Percentiles rank a stretch among this genome's conserved stretches.
Conservation (phyloP, 768 basidiomycete genomes). For the Xerocomellus amylosporus region DNA sequence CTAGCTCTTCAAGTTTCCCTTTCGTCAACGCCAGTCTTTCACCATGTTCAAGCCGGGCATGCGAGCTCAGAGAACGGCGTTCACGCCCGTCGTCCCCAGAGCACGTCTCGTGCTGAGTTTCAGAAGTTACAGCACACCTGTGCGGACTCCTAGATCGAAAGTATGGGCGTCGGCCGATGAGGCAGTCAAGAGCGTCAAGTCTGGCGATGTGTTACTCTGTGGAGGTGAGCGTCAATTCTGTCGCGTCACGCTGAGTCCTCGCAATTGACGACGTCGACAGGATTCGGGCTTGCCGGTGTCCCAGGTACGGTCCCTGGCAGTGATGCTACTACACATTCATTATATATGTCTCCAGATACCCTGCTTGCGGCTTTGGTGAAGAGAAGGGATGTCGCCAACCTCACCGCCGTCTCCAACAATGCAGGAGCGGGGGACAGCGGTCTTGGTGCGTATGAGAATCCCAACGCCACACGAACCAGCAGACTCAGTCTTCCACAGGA, state of each 20-base stretch:
- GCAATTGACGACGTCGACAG: constrained; percentile 36
- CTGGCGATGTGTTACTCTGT: constrained; percentile 73
- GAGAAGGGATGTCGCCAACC: constrained; percentile 66
- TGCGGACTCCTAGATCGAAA: constrained; percentile 46
- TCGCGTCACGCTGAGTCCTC: not conserved
- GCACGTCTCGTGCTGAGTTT: constrained; percentile 12
- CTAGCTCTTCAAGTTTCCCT: not conserved
- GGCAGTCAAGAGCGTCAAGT: constrained; percentile 79
- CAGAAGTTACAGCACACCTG: constrained; percentile 28
- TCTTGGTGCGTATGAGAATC: constrained; percentile 46
- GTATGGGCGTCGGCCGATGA: constrained; percentile 82
- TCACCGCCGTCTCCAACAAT: constrained; percentile 90
- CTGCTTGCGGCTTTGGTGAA: constrained; percentile 74
- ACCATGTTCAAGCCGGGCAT: constrained; percentile 19
- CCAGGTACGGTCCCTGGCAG: constrained; percentile 57
- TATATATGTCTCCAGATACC: constrained; percentile 52
- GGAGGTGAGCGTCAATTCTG: constrained; percentile 55
- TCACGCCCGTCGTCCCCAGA: constrained; percentile 18
- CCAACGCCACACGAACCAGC: not conserved
- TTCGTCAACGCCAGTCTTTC: constrained; percentile 1
- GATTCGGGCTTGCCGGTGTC: constrained; percentile 87
- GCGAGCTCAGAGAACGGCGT: constrained; percentile 13
- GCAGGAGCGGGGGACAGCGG: constrained; percentile 70
- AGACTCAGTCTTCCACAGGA: constrained; percentile 41
- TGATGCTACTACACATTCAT: not conserved